Base-by-base conservation (phyloP, 2,329 filamentous ascomycete species). In the Fusarium devonianum region DNA sequence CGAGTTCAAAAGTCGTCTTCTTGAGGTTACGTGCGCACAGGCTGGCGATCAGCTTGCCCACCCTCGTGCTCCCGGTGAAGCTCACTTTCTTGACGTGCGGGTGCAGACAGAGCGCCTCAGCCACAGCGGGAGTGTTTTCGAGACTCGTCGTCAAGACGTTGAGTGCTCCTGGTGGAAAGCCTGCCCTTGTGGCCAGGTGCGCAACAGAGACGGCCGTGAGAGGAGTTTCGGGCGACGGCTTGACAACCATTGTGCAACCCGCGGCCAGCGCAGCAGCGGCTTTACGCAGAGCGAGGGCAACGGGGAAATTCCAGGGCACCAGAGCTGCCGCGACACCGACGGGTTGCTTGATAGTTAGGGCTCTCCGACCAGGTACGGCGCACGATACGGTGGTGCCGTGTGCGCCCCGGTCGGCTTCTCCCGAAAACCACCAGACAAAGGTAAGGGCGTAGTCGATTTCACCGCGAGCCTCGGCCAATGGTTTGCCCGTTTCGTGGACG, bases 181-280 rank as follows among this genome's bases (percentile, higher is more conserved):
- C 90, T 1, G 90, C 90, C 14, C 85, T 79, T 32, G 81, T 75
- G 0, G 85, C 86, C 14, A 92, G 79, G 60, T 86, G 80, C 1
- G 85, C 87, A 8, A 92, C 72, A 0, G 86, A 85, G 22, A 90
- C 81, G 1, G 85, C 82, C 17, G 87, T 89, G 63, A 90, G 81
- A 0, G 89, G 89, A 3, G 89, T 91, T 68, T 90, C 87, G 1
- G 87, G 87, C 4, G 83, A 86, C 2, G 87, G 85, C 71, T 90
- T 90, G 12, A 83, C 77, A 12, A 92, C 77, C 83, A 92, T 89
- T 2, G 87, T 89, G 68, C 87, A 90, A 14, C 88, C 88, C 10
- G 87, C 87, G 17, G 88, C 88, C 19, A 91, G 73, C 2, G 83
- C 84, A 0, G 83, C 73, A 2, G 69, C 73, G 7, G 73, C 69